Base-by-base conservation (phyloP, 345 rosid genomes). In the Eucalyptus pauciflora region DNA sequence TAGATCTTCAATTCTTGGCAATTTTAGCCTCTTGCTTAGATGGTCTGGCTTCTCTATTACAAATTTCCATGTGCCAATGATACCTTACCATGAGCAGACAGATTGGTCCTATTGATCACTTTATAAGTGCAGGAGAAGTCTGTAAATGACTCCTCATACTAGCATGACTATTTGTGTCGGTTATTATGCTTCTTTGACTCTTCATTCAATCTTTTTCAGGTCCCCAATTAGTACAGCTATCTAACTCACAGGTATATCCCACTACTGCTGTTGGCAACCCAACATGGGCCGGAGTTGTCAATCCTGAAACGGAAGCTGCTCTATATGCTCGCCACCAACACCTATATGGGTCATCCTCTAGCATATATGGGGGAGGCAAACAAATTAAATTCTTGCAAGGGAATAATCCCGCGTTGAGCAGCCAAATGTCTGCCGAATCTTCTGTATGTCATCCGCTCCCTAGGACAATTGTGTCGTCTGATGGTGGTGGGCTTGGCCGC, bases 331-430 rank as follows among this genome's bases (percentile, higher is more conserved):
- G 88, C 54, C 93, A 69, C 51, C 93, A 90, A 79, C 92, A 81
- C 43, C 91, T 92, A 88, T 92, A 93, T 13, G 92, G 93, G 91
- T 90, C 95, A 80, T 88, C 96, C 71, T 71, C 87, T 58, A 91
- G 88, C 92, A 91, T 88, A 83, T 90, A 89, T 54, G 88, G 89
- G 76, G 88, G 87, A 88, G 94, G 89, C 90, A 93, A 94, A 92
- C 95, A 90, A 41, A 92, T 94, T 90, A 89, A 94, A 52, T 93
- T 94, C 92, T 86, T 92, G 91, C 94, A 94, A 90, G 92, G 91
- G 89, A 89, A 58, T 91, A 67, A 85, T 89, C 54, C 89, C 48
- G 4, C 41, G 85, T 41, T 76, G 48, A 76, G 85, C 46, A 76
- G 48, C 85, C 85, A 76, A 76, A 41, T 76, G 48, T 76, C 85